Evolutionary conservation across 176 grass and related monocot genomes (phyloP).

Genomic region (Olyra latifolia): DNA sequence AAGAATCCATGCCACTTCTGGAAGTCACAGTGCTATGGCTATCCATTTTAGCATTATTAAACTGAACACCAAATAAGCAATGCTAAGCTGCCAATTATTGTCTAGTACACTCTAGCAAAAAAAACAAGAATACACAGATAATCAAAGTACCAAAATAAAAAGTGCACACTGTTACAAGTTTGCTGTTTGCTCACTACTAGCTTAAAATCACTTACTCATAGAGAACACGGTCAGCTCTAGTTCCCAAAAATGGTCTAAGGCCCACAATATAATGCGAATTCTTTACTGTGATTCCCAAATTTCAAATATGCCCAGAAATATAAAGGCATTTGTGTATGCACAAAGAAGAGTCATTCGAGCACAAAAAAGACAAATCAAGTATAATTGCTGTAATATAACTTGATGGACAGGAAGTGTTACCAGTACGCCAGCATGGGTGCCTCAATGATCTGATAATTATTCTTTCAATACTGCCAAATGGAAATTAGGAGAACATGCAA

Average conservation of each 20-base stretch:
- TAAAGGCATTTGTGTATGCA: background rate
- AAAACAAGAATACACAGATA: background rate
- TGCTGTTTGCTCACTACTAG: background rate
- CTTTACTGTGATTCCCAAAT: conserved; percentile 1
- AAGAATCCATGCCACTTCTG: background rate
- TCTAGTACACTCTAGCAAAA: conserved; percentile 11
- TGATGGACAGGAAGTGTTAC: conserved; percentile 30
- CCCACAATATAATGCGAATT: background rate
- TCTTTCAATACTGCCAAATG: conserved; percentile 37
- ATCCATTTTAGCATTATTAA: background rate
- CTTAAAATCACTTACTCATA: background rate
- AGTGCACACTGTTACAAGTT: conserved; percentile 6
- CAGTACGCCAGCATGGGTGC: conserved; percentile 38
- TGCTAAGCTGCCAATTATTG: conserved; percentile 13
- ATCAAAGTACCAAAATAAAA: conserved; percentile 14
- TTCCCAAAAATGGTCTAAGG: background rate
- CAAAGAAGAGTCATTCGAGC: conserved; percentile 15
- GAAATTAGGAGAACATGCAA: conserved; percentile 41
- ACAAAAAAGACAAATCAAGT: conserved; percentile 18
- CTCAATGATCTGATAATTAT: conserved; percentile 42
- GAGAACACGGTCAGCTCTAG: background rate
- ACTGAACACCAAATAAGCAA: background rate
- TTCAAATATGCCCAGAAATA: background rate
- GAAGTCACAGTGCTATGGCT: background rate
- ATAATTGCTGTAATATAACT: conserved; percentile 13